phyloP scores from a whole-genome alignment of 2,329 filamentous ascomycete species.

The Phialemoniopsis sp. region DNA sequence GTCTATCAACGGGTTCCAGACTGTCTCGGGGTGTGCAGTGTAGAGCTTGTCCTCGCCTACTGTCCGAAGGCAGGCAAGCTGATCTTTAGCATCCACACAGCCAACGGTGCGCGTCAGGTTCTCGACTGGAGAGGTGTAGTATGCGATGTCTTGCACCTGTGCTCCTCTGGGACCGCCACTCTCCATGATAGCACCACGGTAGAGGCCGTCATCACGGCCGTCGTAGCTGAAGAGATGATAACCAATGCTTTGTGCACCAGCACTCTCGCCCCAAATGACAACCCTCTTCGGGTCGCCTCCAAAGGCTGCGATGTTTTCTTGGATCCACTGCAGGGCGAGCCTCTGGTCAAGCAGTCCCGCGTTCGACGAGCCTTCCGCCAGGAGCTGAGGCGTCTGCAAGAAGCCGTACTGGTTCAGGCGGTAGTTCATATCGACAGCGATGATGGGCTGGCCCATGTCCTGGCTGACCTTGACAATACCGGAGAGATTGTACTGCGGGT shows the following conservation, averaged over 20 bases:
- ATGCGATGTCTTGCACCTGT: conserved; percentile 13
- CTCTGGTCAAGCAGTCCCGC: conserved; percentile 46
- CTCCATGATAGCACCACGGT: conserved; percentile 40
- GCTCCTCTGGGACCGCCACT: conserved; percentile 29
- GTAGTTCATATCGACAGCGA: conserved; percentile 42
- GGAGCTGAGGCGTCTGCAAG: conserved; percentile 37
- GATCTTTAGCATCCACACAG: conserved; percentile 14
- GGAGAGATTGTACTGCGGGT: conserved; percentile 54
- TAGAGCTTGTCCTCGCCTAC: conserved; percentile 24
- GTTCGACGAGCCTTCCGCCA: conserved; percentile 40
- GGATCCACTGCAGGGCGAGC: conserved; percentile 43
- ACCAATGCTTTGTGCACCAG: conserved; percentile 44
- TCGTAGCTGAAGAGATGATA: conserved; percentile 47
- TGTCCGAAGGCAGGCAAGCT: conserved; percentile 22
- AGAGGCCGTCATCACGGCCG: conserved; percentile 46
- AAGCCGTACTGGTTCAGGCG: conserved; percentile 48
- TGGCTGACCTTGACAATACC: conserved; percentile 47
- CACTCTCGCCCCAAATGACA: conserved; percentile 50
- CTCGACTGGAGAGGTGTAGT: conserved; percentile 5
- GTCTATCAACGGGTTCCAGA: conserved; percentile 24
- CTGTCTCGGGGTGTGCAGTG: conserved; percentile 11
- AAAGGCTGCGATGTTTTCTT: conserved; percentile 44
- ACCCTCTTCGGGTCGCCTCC: conserved; percentile 41
- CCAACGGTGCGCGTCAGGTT: conserved; percentile 11
- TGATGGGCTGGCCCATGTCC: conserved; percentile 36